Percentiles rank a stretch among this genome's conserved stretches.
Evolutionary conservation across 228 moss, liverwort and hornwort species (phyloP).

Genomic region (Sphagnum magellanicum): DNA sequence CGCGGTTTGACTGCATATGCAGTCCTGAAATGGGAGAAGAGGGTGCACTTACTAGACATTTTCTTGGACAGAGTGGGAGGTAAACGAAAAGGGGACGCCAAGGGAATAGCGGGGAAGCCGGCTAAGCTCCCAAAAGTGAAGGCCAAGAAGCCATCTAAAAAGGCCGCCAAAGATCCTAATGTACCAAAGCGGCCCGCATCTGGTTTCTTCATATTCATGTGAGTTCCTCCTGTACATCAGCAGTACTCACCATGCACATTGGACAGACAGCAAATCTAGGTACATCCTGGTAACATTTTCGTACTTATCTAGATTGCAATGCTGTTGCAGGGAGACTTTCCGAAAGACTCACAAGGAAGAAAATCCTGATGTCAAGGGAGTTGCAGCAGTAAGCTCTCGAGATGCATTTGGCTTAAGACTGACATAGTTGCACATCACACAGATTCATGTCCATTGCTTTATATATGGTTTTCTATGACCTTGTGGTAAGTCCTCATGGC

Average conservation of each 20-base stretch:
- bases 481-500: too few species aligned
- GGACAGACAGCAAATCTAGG: background rate
- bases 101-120: conserved; percentile 8
- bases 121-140: conserved; percentile 7
- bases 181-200: conserved; percentile 57
- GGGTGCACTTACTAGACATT: too few species aligned
- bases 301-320: background rate
- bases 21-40: too few species aligned
- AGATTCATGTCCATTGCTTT: too few species aligned
- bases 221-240: background rate
- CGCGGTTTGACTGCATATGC: too few species aligned
- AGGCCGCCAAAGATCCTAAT: conserved; percentile 28
- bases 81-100: conserved; percentile 29
- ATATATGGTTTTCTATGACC: too few species aligned
- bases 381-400: conserved; percentile 21
- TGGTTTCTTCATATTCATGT: conserved; percentile 61
- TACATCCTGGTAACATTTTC: background rate
- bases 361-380: conserved; percentile 33
- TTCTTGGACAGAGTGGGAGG: conserved; percentile 18
- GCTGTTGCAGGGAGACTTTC: conserved; percentile 29
- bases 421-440: too few species aligned
- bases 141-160: conserved; percentile 13
- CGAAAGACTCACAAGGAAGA: conserved; percentile 39
- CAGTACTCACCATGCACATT: background rate
- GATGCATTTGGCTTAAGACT: too few species aligned